Conservation (phyloP, 805 yeast species). For the Candida montana region DNA sequence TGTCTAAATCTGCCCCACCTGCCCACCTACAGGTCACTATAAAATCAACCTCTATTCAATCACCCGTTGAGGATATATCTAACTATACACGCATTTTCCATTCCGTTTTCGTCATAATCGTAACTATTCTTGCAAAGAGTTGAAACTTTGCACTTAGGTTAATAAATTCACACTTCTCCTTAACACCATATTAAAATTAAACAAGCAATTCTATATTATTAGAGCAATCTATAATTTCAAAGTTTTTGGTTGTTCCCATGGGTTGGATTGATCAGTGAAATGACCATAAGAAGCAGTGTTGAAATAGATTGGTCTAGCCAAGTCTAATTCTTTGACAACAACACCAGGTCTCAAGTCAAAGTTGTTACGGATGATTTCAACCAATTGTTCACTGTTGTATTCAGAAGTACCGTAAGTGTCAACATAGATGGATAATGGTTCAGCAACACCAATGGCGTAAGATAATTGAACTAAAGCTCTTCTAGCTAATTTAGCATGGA, state of each 20-base stretch:
- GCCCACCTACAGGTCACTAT: not conserved
- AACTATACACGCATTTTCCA: slow-evolving; percentile 1
- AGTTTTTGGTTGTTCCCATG: slow-evolving; percentile 97
- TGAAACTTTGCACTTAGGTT: slow-evolving; percentile 9
- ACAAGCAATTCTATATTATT: no score
- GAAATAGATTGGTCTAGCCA: slow-evolving; percentile 98
- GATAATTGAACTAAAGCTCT: slow-evolving; percentile 98
- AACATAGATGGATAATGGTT: slow-evolving; percentile 95
- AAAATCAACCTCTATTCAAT: slow-evolving; percentile 1
- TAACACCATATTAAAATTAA: not conserved
- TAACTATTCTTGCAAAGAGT: slow-evolving; percentile 8
- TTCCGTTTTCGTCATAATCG: slow-evolving; percentile 6
- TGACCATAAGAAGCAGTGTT: slow-evolving; percentile 99
- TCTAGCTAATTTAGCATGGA: slow-evolving; percentile 89
- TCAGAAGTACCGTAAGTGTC: slow-evolving; percentile 98
- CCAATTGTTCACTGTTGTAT: slow-evolving; percentile 84
- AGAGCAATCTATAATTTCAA: slow-evolving; percentile 45
- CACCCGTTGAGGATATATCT: slow-evolving; percentile 11
- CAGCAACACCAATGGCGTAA: slow-evolving; percentile 99
- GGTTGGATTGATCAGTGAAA: slow-evolving; percentile 97
- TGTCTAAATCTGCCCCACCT: not conserved
- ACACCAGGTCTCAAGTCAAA: slow-evolving; percentile 99
- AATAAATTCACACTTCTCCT: no score
- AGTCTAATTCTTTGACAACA: slow-evolving; percentile 90
- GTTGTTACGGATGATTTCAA: slow-evolving; percentile 85